Conservation (phyloP, 495 filamentous ascomycete species). For the Staphylotrichum tortipilum region DNA sequence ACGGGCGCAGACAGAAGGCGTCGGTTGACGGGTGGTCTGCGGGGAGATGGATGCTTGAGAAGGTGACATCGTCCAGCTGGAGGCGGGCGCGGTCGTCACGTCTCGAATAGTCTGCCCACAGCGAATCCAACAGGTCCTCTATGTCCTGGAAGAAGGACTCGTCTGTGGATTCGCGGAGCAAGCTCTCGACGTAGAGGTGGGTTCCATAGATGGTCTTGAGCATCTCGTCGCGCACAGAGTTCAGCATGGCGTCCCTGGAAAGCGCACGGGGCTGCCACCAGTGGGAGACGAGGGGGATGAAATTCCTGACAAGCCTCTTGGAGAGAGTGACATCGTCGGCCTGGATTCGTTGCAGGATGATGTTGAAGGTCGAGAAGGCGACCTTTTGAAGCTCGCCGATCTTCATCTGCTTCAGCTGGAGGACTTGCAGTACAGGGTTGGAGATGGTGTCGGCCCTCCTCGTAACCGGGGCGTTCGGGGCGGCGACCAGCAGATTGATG, state of each 20-base stretch:
- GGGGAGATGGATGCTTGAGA: conserved; percentile 35
- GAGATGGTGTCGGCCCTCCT: conserved; percentile 50
- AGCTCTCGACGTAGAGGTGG: conserved; percentile 47
- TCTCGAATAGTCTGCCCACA: conserved; percentile 65
- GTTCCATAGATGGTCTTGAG: conserved; percentile 60
- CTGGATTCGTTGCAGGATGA: conserved; percentile 53
- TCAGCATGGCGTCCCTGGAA: conserved; percentile 61
- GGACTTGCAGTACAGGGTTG: conserved; percentile 49
- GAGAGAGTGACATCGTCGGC: conserved; percentile 59
- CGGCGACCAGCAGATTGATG: conserved; percentile 54
- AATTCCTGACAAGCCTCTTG: conserved; percentile 43
- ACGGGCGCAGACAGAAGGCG: conserved; percentile 42
- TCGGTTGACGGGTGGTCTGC: conserved; percentile 25
- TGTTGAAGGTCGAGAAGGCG: conserved; percentile 68
- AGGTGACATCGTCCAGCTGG: conserved; percentile 64
- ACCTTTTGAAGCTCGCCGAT: conserved; percentile 56
- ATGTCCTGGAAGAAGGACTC: conserved; percentile 25
- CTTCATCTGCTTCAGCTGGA: conserved; percentile 48
- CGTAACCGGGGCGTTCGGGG: conserved; percentile 63
- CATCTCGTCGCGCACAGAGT: conserved; percentile 49
- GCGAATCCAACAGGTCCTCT: conserved; percentile 49
- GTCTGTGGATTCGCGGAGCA: conserved; percentile 24
- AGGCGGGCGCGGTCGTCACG: conserved; percentile 64
- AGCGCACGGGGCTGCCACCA: conserved; percentile 65
- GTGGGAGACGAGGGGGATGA: conserved; percentile 62